Evolutionary conservation across 306 rosid species (phyloP).

Genomic region (Gynostemma pentaphyllum): DNA sequence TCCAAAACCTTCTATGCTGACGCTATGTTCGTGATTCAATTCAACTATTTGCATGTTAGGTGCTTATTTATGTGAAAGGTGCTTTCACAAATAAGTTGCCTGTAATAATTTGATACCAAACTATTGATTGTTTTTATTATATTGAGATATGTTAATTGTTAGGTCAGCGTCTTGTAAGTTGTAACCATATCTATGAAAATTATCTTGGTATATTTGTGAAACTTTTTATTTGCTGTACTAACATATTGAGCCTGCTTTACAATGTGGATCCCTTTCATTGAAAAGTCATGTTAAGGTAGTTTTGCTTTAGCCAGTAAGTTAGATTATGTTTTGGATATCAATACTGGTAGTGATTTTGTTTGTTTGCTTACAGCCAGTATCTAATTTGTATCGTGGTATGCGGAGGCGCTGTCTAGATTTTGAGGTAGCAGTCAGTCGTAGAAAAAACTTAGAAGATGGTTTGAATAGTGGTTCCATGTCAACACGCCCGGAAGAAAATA

Average conservation of each 20-base stretch:
- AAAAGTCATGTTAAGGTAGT: background rate
- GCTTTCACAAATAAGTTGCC: background rate
- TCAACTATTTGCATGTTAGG: background rate
- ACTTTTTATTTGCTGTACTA: background rate
- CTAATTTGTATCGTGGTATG: conserved; percentile 47
- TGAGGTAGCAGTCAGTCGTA: conserved; percentile 49
- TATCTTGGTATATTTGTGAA: background rate
- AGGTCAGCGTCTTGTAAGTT: background rate
- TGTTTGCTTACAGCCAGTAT: conserved; percentile 35
- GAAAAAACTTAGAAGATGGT: conserved; percentile 33
- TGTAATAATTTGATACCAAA: background rate
- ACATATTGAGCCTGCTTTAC: background rate
- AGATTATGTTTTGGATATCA: background rate
- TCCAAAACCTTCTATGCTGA: background rate
- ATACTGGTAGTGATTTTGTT: background rate
- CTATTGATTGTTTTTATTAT: background rate
- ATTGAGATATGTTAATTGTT: background rate
- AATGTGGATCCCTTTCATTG: background rate
- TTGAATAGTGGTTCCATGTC: conserved; percentile 29
- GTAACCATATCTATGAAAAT: background rate
- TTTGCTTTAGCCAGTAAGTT: background rate
- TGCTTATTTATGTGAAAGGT: too few relatives aligned
- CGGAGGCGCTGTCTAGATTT: conserved; percentile 86
- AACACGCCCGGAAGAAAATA: conserved; percentile 36
- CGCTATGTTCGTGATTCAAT: background rate